phyloP scores from a whole-genome alignment of 768 basidiomycete genomes.

The Candolleomyces efflorescens region DNA sequence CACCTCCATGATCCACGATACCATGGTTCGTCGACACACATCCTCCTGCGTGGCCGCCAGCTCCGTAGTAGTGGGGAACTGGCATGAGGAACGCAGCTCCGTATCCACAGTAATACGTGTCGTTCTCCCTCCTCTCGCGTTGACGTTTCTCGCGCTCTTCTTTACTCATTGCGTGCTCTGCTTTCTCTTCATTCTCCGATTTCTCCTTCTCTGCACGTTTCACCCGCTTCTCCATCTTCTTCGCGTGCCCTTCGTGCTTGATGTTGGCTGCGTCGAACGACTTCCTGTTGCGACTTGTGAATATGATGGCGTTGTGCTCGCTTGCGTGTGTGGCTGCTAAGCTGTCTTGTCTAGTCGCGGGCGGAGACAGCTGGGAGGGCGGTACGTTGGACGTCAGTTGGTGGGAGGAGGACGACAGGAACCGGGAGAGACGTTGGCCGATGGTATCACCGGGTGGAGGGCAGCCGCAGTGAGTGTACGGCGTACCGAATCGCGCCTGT shows the following conservation, averaged over 20 bases:
- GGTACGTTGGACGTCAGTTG: conserved; percentile 6
- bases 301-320: conserved; percentile 2
- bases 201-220: too few relatives aligned
- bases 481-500: conserved; percentile 39
- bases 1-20: conserved; percentile 3
- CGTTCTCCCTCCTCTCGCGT: not conserved
- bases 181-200: too few relatives aligned
- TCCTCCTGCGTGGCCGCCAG: too few relatives aligned
- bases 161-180: too few relatives aligned
- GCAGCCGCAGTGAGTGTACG: conserved; percentile 61
- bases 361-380: conserved; percentile 26
- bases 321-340: conserved; percentile 3
- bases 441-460: conserved; percentile 42
- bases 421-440: conserved; percentile 36
- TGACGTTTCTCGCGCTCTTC: not conserved
- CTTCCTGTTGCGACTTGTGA: not conserved
- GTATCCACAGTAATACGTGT: not conserved
- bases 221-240: not conserved
- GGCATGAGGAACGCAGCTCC: not conserved
- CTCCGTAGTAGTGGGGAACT: not conserved
- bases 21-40: not conserved
- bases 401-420: conserved; percentile 10
- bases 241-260: not conserved
- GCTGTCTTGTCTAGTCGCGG: conserved; percentile 21
- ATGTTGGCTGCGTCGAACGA: not conserved